Percentiles rank a stretch among this genome's conserved stretches.
These are phyloP conservation scores for Zasmidium cellare DNA, from an alignment of 2,329 filamentous ascomycete genomes.

Conservation along the genomic window DNA sequence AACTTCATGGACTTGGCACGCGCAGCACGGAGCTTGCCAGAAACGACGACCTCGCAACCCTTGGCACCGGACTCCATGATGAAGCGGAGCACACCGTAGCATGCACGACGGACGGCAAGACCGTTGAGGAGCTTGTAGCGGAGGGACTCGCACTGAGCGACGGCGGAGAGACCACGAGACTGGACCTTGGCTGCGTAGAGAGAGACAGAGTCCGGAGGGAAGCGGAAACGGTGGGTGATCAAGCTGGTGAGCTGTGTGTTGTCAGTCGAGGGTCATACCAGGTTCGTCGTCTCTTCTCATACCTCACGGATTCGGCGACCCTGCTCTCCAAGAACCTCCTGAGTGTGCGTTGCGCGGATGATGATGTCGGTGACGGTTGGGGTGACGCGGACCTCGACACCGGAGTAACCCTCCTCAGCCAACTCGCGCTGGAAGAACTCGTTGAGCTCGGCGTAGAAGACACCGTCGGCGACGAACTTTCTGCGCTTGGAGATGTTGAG, in stretches of 20 bases:
- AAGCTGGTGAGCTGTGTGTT: slow-evolving; percentile 78
- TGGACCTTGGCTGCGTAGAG: slow-evolving; percentile 99
- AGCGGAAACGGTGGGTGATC: slow-evolving; percentile 99
- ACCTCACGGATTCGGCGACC: slow-evolving; percentile 95
- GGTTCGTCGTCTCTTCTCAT: slow-evolving; percentile 1
- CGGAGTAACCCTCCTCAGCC: slow-evolving; percentile 99
- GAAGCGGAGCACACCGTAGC: slow-evolving; percentile 98
- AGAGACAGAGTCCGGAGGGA: slow-evolving; percentile 99
- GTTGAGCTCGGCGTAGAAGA: slow-evolving; percentile 99
- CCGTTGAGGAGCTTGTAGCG: slow-evolving; percentile 99
- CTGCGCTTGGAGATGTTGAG: slow-evolving; percentile 76
- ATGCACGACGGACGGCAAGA: slow-evolving; percentile 95
- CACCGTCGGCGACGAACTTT: slow-evolving; percentile 79
- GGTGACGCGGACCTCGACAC: slow-evolving; percentile 99
- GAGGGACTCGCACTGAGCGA: slow-evolving; percentile 99
- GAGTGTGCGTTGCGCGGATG: slow-evolving; percentile 99
- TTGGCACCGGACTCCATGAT: slow-evolving; percentile 99
- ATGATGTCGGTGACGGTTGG: slow-evolving; percentile 99
- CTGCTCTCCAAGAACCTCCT: slow-evolving; percentile 99
- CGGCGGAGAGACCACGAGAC: slow-evolving; percentile 99
- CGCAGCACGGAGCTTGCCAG: slow-evolving; percentile 96
- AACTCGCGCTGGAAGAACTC: slow-evolving; percentile 99
- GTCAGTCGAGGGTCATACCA: slow-evolving; percentile 9
- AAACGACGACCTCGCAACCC: slow-evolving; percentile 99
- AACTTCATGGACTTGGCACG: slow-evolving; percentile 99